phyloP scores from a whole-genome alignment of 768 basidiomycete species.

The Favolaschia claudopus region DNA sequence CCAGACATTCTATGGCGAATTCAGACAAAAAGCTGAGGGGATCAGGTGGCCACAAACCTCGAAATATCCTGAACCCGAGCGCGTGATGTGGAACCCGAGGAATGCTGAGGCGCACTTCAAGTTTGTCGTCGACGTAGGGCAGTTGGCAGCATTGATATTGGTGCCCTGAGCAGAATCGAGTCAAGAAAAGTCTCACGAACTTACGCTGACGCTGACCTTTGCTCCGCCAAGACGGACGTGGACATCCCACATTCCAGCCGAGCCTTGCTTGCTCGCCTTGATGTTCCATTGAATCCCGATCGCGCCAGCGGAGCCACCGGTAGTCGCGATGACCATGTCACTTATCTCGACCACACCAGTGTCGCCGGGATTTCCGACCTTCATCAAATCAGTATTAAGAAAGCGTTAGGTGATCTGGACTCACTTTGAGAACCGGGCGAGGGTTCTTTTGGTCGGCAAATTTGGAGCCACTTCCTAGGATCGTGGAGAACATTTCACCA shows the following conservation, averaged over 20 bases:
- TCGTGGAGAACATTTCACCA: neutral
- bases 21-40: neutral
- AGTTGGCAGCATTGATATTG: conserved; percentile 10
- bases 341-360: conserved; percentile 39
- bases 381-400: too few species aligned
- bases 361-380: conserved; percentile 7
- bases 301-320: conserved; percentile 48
- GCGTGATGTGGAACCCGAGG: conserved; percentile 7
- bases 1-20: neutral
- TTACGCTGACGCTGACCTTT: too few species aligned
- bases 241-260: conserved; percentile 17
- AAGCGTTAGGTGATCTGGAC: too few species aligned
- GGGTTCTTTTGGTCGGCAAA: too few species aligned
- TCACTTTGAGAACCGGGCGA: too few species aligned
- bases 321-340: conserved; percentile 52
- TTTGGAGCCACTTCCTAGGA: too few species aligned
- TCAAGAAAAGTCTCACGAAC: too few species aligned
- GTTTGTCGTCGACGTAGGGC: neutral
- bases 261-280: conserved; percentile 25
- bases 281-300: conserved; percentile 48
- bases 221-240: conserved; percentile 31
- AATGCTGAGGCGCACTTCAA: neutral
- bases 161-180: too few species aligned
- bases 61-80: neutral
- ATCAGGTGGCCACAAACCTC: neutral